phyloP scores from a whole-genome alignment of 805 yeast genomes.

The Tetrapisispora arboricola region DNA sequence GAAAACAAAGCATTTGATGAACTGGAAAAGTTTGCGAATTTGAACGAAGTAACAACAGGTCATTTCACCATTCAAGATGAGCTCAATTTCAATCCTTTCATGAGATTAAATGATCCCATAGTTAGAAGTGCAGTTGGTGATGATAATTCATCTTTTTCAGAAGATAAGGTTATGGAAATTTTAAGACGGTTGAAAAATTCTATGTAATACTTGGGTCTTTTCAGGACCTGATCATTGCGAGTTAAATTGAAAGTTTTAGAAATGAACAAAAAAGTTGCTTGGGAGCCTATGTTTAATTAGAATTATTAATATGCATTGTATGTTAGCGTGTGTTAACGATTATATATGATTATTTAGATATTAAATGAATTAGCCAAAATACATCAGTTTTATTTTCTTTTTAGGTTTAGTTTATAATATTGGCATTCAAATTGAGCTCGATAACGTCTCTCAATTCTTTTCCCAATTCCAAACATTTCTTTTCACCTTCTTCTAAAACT shows the following conservation, averaged over 20 bases:
- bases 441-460: slow-evolving; percentile 38
- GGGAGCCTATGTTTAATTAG: neutral
- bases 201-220: too few relatives aligned
- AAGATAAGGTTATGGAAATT: slow-evolving; percentile 54
- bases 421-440: slow-evolving; percentile 31
- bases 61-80: slow-evolving; percentile 78
- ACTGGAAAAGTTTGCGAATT: slow-evolving; percentile 41
- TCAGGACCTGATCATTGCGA: too few relatives aligned
- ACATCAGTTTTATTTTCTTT: neutral
- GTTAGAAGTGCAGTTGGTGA: slow-evolving; percentile 52
- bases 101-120: slow-evolving; percentile 59
- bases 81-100: slow-evolving; percentile 74
- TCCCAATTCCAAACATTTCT: slow-evolving; percentile 37
- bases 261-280: too few relatives aligned
- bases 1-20: slow-evolving; percentile 39
- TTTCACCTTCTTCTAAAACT: slow-evolving; percentile 43
- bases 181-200: slow-evolving; percentile 69
- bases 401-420: neutral
- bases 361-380: neutral
- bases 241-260: too few relatives aligned
- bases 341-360: slow-evolving; percentile 1
- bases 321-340: neutral
- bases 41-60: slow-evolving; percentile 75
- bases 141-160: slow-evolving; percentile 25
- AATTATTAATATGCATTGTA: slow-evolving; percentile 2